Conservation (phyloP, 768 basidiomycete genomes). For the Clitopilus passeckerianus region DNA sequence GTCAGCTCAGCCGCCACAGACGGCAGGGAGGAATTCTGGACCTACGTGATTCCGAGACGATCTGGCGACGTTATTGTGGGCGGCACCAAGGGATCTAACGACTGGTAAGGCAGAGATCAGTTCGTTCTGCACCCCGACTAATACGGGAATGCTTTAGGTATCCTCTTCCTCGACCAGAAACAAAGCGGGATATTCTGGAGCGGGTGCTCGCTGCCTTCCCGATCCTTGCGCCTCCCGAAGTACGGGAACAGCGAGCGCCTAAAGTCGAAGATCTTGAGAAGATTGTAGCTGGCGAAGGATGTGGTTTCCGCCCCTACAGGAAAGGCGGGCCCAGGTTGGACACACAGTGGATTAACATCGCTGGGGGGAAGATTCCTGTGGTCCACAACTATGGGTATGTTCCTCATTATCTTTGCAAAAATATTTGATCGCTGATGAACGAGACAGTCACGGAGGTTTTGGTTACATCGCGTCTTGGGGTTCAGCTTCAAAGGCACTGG, state of each 20-base stretch:
- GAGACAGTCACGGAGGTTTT: conserved; percentile 50
- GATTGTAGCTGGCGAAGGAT: conserved; percentile 47
- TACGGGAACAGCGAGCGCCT: conserved; percentile 33
- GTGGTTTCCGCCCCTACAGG: conserved; percentile 51
- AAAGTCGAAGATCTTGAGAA: conserved; percentile 44
- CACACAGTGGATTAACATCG: conserved; percentile 28
- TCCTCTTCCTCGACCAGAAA: conserved; percentile 53
- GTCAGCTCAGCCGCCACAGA: conserved; percentile 25
- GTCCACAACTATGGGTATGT: conserved; percentile 65
- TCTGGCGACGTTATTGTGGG: conserved; percentile 58
- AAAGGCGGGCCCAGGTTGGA: conserved; percentile 56
- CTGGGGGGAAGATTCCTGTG: conserved; percentile 33
- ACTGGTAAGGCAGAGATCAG: conserved; percentile 39
- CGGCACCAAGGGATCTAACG: conserved; percentile 50
- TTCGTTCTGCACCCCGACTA: neutral
- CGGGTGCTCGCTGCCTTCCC: conserved; percentile 42
- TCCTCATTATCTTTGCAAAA: neutral
- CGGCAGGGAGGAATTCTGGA: conserved; percentile 29
- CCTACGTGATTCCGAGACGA: conserved; percentile 56
- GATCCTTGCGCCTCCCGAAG: conserved; percentile 43
- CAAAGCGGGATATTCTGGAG: conserved; percentile 49
- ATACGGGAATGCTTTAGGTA: conserved; percentile 33
- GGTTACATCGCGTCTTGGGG: conserved; percentile 68
- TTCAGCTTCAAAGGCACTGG: conserved; percentile 44
- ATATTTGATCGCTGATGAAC: neutral